Evolutionary conservation across 1,284 basidiomycete species (phyloP).

Genomic region (Ustilago cynodontis): DNA sequence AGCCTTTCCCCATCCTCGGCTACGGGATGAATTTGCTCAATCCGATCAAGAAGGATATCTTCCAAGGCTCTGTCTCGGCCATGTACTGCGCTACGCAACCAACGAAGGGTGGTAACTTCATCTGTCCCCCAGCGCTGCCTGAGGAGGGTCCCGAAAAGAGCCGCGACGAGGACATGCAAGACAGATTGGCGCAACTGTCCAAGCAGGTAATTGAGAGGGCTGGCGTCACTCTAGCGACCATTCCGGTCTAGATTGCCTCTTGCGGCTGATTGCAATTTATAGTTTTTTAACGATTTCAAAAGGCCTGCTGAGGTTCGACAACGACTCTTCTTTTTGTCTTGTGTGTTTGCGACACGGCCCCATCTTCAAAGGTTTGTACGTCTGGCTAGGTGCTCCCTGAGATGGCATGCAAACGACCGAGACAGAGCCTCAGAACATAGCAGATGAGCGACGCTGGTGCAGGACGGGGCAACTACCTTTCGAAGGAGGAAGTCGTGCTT

Average conservation of each 20-base stretch:
- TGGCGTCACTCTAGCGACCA: slow-evolving; percentile 24
- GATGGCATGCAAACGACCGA: no score
- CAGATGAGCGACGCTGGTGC: no score
- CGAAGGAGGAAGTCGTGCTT: no score
- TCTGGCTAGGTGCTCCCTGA: no score
- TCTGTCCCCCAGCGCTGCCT: slow-evolving; percentile 30
- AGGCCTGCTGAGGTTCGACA: no score
- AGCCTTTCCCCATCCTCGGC: slow-evolving; percentile 36
- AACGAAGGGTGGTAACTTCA: slow-evolving; percentile 33
- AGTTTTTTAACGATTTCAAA: no score
- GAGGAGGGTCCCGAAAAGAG: slow-evolving; percentile 27
- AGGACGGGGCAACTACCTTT: no score
- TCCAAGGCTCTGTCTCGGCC: slow-evolving; percentile 34
- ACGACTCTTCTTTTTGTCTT: no score
- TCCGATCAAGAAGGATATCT: slow-evolving; percentile 45
- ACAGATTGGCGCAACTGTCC: slow-evolving; percentile 22
- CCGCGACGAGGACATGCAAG: slow-evolving; percentile 35
- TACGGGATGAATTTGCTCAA: slow-evolving; percentile 39
- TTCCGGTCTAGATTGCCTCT: slow-evolving; percentile 19
- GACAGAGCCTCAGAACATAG: no score
- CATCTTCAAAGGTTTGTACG: no score
- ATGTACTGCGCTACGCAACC: slow-evolving; percentile 37
- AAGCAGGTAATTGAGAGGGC: slow-evolving; percentile 30
- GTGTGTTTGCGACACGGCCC: no score
- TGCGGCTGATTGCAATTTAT: no score